phyloP scores from a whole-genome alignment of 2,329 filamentous ascomycete genomes.

The Xylariaceae sp. region DNA sequence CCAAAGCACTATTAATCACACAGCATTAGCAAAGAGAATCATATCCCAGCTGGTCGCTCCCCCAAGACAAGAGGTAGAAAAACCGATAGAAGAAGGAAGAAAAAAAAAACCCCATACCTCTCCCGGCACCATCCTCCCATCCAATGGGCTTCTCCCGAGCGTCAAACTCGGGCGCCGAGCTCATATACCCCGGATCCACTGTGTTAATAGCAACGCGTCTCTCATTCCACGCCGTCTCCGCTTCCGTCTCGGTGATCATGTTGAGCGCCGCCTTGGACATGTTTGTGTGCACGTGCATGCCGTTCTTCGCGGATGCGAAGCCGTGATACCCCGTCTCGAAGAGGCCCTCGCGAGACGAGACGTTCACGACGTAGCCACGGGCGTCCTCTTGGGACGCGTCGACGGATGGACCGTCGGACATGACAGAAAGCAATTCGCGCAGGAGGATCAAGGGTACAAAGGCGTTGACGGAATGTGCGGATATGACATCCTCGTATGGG shows the following conservation, averaged over 20 bases:
- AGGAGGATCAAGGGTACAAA: constrained; percentile 15
- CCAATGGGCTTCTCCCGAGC: constrained; percentile 5
- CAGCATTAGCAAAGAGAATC: background rate
- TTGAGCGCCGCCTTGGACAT: constrained; percentile 16
- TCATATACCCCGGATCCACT: constrained; percentile 17
- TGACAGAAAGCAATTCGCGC: constrained; percentile 11
- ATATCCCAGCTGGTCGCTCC: too few species aligned
- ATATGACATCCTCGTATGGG: constrained; percentile 17
- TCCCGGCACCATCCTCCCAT: constrained; percentile 16
- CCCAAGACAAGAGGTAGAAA: too few species aligned
- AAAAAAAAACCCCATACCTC: constrained; percentile 3
- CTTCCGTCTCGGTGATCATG: constrained; percentile 17
- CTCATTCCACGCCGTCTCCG: constrained; percentile 2
- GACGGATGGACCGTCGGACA: background rate
- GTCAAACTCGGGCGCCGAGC: constrained; percentile 11
- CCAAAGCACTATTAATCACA: constrained; percentile 7
- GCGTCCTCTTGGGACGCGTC: background rate
- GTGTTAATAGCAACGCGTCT: constrained; percentile 13
- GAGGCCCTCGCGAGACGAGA: constrained; percentile 12
- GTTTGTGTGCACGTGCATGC: constrained; percentile 11
- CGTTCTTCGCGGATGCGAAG: constrained; percentile 4
- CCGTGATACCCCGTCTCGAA: background rate
- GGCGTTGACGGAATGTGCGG: constrained; percentile 14
- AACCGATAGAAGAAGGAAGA: background rate
- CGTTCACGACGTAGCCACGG: constrained; percentile 9